These are phyloP conservation scores for Candida tetrigidarum DNA, from an alignment of 1,139 yeast genomes.

Conservation along the genomic window DNA sequence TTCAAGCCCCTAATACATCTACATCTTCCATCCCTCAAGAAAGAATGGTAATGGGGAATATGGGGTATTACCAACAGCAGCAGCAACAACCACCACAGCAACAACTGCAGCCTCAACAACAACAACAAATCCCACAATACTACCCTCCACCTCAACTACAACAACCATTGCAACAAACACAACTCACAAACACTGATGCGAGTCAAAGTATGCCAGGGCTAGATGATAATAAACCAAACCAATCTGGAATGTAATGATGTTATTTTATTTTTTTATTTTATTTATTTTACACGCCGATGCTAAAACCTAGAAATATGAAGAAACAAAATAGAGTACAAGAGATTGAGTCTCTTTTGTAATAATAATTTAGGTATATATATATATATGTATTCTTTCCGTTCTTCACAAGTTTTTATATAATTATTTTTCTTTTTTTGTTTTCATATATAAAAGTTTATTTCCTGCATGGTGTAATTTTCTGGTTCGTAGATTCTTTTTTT, in stretches of 20 bases:
- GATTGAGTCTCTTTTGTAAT: constrained; percentile 5
- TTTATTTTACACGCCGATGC: too few species aligned
- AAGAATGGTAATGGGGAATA: constrained; percentile 6
- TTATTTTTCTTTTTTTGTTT: neutral
- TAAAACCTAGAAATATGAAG: too few species aligned
- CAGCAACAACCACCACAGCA: constrained; percentile 6
- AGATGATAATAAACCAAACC: constrained; percentile 6
- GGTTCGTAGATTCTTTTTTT: neutral
- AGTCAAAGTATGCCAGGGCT: neutral
- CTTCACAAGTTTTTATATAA: neutral
- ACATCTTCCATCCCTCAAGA: constrained; percentile 7
- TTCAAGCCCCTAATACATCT: constrained; percentile 7
- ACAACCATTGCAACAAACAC: constrained; percentile 10
- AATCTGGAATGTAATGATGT: constrained; percentile 3
- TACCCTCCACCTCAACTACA: constrained; percentile 3
- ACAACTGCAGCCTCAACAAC: constrained; percentile 3
- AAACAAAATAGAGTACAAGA: too few species aligned
- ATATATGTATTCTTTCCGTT: neutral
- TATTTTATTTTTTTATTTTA: neutral
- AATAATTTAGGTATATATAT: neutral
- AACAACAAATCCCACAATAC: constrained; percentile 10
- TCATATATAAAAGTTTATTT: neutral
- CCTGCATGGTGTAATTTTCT: constrained; percentile 1
- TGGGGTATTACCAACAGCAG: constrained; percentile 6
- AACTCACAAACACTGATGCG: neutral